These are phyloP conservation scores for Yamadazyma endophytica DNA, from an alignment of 805 yeast genomes.

Conservation along the genomic window DNA sequence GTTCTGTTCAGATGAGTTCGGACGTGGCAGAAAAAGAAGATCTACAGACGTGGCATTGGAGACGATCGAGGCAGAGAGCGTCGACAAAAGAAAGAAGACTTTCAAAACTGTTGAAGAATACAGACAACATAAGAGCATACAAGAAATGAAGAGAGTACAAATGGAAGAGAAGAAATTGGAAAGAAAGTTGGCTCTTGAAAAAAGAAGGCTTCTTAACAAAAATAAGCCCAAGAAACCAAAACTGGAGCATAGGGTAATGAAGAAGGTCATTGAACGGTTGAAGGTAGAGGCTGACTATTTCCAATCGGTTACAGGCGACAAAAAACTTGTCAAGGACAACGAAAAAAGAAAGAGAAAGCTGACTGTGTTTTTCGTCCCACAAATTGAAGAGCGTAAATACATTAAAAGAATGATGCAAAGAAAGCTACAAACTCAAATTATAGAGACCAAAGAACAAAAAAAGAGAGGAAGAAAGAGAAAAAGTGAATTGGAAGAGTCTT, in stretches of 20 bases:
- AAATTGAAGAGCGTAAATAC: conserved; percentile 7
- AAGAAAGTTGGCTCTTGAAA: conserved; percentile 1
- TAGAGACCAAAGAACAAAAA: conserved; percentile 1
- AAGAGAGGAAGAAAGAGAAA: conserved; percentile 10
- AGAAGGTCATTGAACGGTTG: conserved; percentile 1
- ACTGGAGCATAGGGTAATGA: too few relatives aligned
- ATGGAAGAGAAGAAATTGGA: conserved; percentile 3
- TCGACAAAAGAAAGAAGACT: conserved; percentile 10
- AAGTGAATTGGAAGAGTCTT: conserved; percentile 14
- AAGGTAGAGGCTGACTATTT: conserved; percentile 22
- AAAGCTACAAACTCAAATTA: background rate
- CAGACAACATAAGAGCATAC: conserved; percentile 1
- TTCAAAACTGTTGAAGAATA: conserved; percentile 1
- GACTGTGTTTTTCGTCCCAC: conserved; percentile 22
- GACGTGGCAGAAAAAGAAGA: conserved; percentile 3
- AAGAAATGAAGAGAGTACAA: conserved; percentile 1
- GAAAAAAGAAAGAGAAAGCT: conserved; percentile 29
- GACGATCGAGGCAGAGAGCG: conserved; percentile 2
- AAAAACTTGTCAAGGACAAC: conserved; percentile 25
- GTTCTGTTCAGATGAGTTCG: conserved; percentile 20
- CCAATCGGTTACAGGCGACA: conserved; percentile 38
- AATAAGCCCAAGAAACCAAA: conserved; percentile 4
- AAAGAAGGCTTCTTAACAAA: conserved; percentile 5
- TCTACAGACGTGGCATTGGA: background rate
- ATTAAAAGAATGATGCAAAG: conserved; percentile 7